Base-by-base conservation (phyloP, 192 early-diverging fungal species). In the Backusella westeae region DNA sequence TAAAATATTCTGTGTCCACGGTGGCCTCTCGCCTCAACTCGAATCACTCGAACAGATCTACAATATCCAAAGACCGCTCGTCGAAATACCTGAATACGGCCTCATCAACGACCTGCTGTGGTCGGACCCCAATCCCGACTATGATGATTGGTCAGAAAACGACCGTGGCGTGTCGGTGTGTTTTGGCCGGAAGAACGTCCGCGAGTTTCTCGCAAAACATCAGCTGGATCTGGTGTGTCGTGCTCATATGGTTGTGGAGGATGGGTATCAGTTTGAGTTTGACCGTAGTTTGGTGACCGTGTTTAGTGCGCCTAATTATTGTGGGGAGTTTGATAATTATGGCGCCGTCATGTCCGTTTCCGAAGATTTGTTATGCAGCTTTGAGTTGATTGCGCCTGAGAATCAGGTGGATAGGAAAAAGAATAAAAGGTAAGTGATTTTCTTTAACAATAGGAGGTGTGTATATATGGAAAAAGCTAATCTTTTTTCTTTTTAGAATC, bases 211-310 rank as follows among this genome's bases (percentile, higher is more conserved):
- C 69, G 81, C 83, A 35, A 91, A 91, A 78, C 87, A 94, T 82
- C 94, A 98, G 77, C 86, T 99, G 81, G 97, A 99, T 80, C 85
- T 99, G 74, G 93, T 99, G 77, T 99, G 97, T 87, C 92, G 96
- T 65, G 96, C 97, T 21, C 97, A 99, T 85, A 94, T 96, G 87
- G 97, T 74, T 3, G 96, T 98, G 5, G 97, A 99, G 81, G 97
- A 99, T 83, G 97, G 97, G n/a, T 99, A 99, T 80, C 96, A 99
- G 83, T 99, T 99, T 82, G 98, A 98, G 86, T 95, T 94, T 49
- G 94, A 97, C 79, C 88, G 96, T 38, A 93, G 94, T 76, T 84
- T 99, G 34, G 97, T 99, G 34, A 78, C 77, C 0, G 42, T 78
- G 1, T 78, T 78, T 39, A 73, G 71, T 6, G 77, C 96, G 7